Evolutionary conservation across 495 filamentous ascomycete genomes (phyloP).

Genomic region (Penicillium pancosmium): DNA sequence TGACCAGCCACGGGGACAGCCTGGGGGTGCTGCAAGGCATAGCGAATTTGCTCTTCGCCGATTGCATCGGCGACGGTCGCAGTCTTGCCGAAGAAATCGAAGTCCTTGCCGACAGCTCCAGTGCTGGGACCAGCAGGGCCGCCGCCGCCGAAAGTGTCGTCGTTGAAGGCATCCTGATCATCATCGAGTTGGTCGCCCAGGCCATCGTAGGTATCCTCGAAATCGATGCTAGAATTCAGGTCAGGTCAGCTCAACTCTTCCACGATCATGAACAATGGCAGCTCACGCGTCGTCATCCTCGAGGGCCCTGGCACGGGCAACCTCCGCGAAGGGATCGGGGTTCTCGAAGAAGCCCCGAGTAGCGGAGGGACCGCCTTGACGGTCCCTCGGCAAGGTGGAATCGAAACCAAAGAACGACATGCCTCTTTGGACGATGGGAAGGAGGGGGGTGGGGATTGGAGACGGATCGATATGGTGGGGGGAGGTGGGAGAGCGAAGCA

Average conservation of each 20-base stretch:
- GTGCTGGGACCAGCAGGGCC: conserved; percentile 25
- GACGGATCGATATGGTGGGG: conserved; percentile 16
- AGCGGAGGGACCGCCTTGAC: conserved; percentile 50
- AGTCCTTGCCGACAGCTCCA: conserved; percentile 78
- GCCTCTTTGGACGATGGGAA: conserved; percentile 23
- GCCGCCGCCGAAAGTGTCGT: conserved; percentile 88
- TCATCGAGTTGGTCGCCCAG: conserved; percentile 91
- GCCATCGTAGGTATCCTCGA: conserved; percentile 98
- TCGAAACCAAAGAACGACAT: conserved; percentile 94
- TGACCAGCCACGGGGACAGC: conserved; percentile 41
- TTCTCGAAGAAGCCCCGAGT: conserved; percentile 78
- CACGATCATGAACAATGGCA: conserved; percentile 5
- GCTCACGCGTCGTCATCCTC: conserved; percentile 78
- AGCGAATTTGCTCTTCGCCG: conserved; percentile 86
- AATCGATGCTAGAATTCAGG: conserved; percentile 65
- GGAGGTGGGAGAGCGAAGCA: conserved; percentile 13
- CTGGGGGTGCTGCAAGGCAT: conserved; percentile 63
- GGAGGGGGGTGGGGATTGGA: conserved; percentile 16
- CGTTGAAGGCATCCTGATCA: conserved; percentile 92
- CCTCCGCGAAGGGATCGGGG: conserved; percentile 85
- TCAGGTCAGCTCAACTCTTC: conserved; percentile 3
- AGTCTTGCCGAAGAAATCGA: conserved; percentile 94
- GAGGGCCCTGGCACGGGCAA: conserved; percentile 56
- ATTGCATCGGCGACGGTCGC: conserved; percentile 82
- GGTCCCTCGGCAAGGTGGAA: conserved; percentile 63